A percentile compares a stretch with the other conserved stretches of the same genome.
Conservation (phyloP, 2,329 filamentous ascomycete genomes). For the Aspergillus niger region DNA sequence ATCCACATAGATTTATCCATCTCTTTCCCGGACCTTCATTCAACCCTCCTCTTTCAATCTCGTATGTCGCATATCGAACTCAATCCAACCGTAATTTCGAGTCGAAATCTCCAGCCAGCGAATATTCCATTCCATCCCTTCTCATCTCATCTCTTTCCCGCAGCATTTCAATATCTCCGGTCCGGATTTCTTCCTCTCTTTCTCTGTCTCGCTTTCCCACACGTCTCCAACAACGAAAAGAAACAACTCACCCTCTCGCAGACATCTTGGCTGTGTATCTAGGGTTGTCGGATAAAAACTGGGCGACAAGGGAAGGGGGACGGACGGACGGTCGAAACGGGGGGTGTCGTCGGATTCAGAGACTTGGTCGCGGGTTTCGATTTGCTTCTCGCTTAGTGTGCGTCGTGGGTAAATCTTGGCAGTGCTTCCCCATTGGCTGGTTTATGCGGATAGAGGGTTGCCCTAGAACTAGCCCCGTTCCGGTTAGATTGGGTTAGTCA, state of each 20-base stretch:
- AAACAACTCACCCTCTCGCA: conserved; percentile 51
- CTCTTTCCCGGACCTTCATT: too few relatives aligned
- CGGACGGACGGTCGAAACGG: conserved; percentile 24
- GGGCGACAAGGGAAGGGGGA: conserved; percentile 33
- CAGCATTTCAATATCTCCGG: neutral
- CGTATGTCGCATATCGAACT: too few relatives aligned
- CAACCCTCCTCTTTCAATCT: too few relatives aligned
- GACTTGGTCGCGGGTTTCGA: conserved; percentile 28
- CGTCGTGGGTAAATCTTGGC: conserved; percentile 47
- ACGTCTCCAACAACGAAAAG: conserved; percentile 18
- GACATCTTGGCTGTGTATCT: conserved; percentile 52
- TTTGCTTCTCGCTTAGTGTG: conserved; percentile 50
- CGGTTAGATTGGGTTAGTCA: conserved; percentile 4
- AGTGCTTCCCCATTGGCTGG: conserved; percentile 28
- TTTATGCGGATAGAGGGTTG: conserved; percentile 20
- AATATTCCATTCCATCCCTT: neutral
- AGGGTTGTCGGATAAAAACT: conserved; percentile 41
- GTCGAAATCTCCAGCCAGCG: too few relatives aligned
- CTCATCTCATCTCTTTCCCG: neutral
- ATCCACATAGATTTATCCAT: too few relatives aligned
- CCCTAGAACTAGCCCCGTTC: conserved; percentile 41
- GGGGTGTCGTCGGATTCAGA: conserved; percentile 18
- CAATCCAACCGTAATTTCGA: too few relatives aligned
- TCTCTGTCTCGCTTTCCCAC: conserved; percentile 14
- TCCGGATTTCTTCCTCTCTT: neutral